Evolutionary conservation across 1,139 yeast genomes (phyloP).

Genomic region (Nakaseomyces nivariensis): DNA sequence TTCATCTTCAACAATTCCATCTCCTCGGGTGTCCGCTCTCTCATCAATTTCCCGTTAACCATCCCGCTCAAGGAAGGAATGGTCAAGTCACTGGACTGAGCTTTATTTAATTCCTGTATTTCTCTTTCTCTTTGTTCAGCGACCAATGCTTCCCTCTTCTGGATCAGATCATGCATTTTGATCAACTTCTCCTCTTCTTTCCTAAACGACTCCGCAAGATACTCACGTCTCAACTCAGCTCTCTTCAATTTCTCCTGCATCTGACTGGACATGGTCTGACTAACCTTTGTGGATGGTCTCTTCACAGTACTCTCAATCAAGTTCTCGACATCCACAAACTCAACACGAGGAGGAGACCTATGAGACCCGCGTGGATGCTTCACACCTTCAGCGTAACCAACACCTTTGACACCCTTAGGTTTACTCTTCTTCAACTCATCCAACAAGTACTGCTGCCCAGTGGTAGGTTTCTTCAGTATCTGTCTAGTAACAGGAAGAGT

Average conservation of each 20-base stretch:
- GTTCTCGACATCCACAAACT: slow-evolving; percentile 48
- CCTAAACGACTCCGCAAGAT: slow-evolving; percentile 55
- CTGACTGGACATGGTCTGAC: slow-evolving; percentile 13
- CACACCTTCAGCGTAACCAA: slow-evolving; percentile 67
- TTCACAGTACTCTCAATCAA: slow-evolving; percentile 45
- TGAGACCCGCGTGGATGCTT: slow-evolving; percentile 60
- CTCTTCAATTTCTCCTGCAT: slow-evolving; percentile 49
- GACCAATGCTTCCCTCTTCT: slow-evolving; percentile 28
- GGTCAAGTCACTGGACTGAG: slow-evolving; percentile 39
- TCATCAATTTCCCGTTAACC: slow-evolving; percentile 48
- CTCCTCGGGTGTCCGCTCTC: slow-evolving; percentile 64
- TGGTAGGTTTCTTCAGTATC: slow-evolving; percentile 52
- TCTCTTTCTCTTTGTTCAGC: slow-evolving; percentile 30
- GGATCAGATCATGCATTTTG: slow-evolving; percentile 32
- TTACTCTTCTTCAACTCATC: slow-evolving; percentile 41
- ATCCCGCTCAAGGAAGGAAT: slow-evolving; percentile 71
- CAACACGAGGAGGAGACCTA: slow-evolving; percentile 45
- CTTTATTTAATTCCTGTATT: slow-evolving; percentile 17
- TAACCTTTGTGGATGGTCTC: slow-evolving; percentile 21
- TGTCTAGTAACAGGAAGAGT: slow-evolving; percentile 70
- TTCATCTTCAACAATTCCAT: slow-evolving; percentile 40
- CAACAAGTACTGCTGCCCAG: slow-evolving; percentile 39
- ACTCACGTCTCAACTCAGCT: slow-evolving; percentile 64
- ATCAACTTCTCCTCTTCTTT: slow-evolving; percentile 48
- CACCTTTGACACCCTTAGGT: slow-evolving; percentile 28